These are phyloP conservation scores for Ettlia oleoabundans DNA, from an alignment of 139 green algal species.

Conservation along the genomic window DNA sequence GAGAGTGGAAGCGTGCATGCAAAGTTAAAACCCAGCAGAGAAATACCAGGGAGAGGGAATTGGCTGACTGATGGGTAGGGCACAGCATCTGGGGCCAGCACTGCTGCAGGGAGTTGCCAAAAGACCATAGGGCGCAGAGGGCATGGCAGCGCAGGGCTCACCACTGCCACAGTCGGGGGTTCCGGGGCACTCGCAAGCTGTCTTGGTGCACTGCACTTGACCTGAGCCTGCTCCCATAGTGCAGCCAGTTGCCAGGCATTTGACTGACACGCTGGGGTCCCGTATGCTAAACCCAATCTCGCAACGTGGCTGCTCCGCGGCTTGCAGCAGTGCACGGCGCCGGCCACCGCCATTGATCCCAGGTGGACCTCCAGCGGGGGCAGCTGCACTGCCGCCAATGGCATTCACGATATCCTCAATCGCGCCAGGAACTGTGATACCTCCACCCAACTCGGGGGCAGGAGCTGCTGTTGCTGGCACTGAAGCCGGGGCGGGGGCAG, in stretches of 20 bases:
- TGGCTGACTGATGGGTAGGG: too few species aligned
- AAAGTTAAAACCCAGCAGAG: neutral
- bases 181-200: neutral
- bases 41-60: neutral
- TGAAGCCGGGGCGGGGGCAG: neutral
- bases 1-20: neutral
- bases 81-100: too few species aligned
- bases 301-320: neutral
- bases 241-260: slow-evolving; percentile 3
- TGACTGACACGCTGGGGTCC: neutral
- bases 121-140: too few species aligned
- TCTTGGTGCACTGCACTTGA: neutral
- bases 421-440: neutral
- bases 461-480: neutral
- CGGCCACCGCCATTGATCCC: neutral
- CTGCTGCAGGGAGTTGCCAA: too few species aligned
- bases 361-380: neutral
- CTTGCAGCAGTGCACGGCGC: neutral
- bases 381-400: neutral
- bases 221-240: neutral
- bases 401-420: neutral
- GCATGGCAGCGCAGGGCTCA: neutral
- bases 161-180: neutral
- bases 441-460: neutral
- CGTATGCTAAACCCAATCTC: neutral